These are phyloP conservation scores for Papiliotrema laurentii DNA, from an alignment of 1,284 basidiomycete species.

Conservation along the genomic window DNA sequence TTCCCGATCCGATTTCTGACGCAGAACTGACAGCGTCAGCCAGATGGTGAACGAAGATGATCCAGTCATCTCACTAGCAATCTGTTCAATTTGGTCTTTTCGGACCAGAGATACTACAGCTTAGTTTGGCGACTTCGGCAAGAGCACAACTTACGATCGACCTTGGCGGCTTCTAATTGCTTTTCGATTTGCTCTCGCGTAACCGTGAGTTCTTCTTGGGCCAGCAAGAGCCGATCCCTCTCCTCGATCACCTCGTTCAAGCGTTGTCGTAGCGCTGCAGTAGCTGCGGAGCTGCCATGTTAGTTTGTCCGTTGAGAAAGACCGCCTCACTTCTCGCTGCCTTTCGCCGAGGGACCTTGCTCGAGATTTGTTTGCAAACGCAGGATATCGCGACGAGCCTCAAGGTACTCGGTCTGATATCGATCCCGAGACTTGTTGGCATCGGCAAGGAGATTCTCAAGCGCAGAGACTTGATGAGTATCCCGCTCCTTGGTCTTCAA, in stretches of 20 bases:
- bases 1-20: conserved; percentile 84
- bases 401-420: conserved; percentile 84
- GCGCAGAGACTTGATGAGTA: conserved; percentile 66
- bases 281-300: conserved; percentile 66
- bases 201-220: conserved; percentile 40
- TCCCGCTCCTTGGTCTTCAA: conserved; percentile 66
- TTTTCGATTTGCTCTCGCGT: conserved; percentile 63
- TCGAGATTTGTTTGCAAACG: conserved; percentile 77
- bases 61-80: not conserved
- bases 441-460: conserved; percentile 87
- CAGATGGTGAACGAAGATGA: too few relatives aligned
- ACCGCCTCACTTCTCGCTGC: conserved; percentile 65
- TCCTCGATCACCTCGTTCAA: conserved; percentile 83
- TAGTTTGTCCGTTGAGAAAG: conserved; percentile 1
- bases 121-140: conserved; percentile 1
- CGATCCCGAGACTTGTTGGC: conserved; percentile 81
- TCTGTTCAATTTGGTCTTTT: conserved; percentile 49
- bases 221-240: conserved; percentile 66
- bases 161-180: conserved; percentile 77
- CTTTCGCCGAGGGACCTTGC: conserved; percentile 79
- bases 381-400: conserved; percentile 76
- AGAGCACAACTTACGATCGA: conserved; percentile 63
- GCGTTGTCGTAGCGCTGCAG: conserved; percentile 77
- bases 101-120: conserved; percentile 43
- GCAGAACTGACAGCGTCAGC: conserved; percentile 66